A percentile compares a stretch with the other conserved stretches of the same genome.
Evolutionary conservation across 2,329 filamentous ascomycete genomes (phyloP).

Genomic region (Hypoxylon sp.): DNA sequence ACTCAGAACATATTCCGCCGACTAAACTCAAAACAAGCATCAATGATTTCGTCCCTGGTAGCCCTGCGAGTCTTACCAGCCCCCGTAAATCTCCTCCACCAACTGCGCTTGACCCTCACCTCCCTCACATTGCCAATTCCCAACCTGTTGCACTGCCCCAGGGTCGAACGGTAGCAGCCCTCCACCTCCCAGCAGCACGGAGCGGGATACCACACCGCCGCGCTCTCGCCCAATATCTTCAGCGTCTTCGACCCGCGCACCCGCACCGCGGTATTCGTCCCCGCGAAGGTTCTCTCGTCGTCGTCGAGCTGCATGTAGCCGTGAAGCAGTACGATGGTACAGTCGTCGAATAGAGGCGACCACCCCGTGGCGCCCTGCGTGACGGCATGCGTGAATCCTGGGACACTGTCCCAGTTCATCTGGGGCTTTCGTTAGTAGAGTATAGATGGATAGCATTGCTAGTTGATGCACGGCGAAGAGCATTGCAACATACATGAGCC

Average conservation of each 20-base stretch:
- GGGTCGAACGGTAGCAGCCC: background rate
- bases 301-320: slow-evolving; percentile 15
- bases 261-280: slow-evolving; percentile 8
- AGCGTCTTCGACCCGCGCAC: slow-evolving; percentile 7
- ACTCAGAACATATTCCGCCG: too few relatives aligned
- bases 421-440: background rate
- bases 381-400: background rate
- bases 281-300: background rate
- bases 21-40: too few relatives aligned
- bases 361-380: background rate
- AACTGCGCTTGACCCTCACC: background rate
- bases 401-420: slow-evolving; percentile 5
- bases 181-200: slow-evolving; percentile 13
- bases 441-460: too few relatives aligned
- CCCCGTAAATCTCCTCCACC: background rate
- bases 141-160: slow-evolving; percentile 9
- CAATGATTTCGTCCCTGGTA: too few relatives aligned
- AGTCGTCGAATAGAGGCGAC: slow-evolving; percentile 1
- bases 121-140: slow-evolving; percentile 17
- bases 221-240: slow-evolving; percentile 1
- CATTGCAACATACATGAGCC: background rate
- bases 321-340: slow-evolving; percentile 4
- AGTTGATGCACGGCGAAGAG: background rate
- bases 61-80: background rate
- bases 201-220: slow-evolving; percentile 15